phyloP scores from a whole-genome alignment of 352 stramenopile genomes.

The Phytophthora citrophthora region DNA sequence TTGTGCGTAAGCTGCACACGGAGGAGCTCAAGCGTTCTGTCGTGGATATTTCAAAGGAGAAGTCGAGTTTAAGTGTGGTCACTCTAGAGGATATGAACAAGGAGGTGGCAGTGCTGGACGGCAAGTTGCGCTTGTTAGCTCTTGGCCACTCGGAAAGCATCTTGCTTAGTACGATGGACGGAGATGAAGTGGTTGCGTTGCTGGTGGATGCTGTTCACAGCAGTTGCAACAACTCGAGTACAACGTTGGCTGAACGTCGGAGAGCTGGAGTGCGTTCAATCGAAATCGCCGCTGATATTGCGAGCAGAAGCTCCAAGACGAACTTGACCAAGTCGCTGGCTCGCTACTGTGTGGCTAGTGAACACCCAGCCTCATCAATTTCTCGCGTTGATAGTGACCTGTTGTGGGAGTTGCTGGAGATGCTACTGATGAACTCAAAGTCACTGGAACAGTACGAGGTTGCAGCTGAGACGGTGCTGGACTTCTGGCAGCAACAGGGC shows the following conservation, averaged over 20 bases:
- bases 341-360: constrained; percentile 67
- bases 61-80: constrained; percentile 52
- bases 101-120: constrained; percentile 65
- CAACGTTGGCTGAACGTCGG: constrained; percentile 51
- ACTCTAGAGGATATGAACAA: constrained; percentile 67
- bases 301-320: constrained; percentile 7
- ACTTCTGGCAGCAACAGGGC: constrained; percentile 56
- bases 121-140: constrained; percentile 62
- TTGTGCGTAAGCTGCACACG: constrained; percentile 74
- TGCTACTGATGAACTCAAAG: constrained; percentile 46
- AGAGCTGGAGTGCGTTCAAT: constrained; percentile 51
- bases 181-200: constrained; percentile 59
- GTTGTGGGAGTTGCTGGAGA: constrained; percentile 64
- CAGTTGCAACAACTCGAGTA: constrained; percentile 23
- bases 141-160: constrained; percentile 63
- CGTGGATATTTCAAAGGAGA: constrained; percentile 12
- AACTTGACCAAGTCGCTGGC: constrained; percentile 70
- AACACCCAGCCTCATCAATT: constrained; percentile 37
- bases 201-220: constrained; percentile 54
- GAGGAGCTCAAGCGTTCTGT: constrained; percentile 48
- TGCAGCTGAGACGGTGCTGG: constrained; percentile 58
- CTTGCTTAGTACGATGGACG: constrained; percentile 64
- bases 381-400: constrained; percentile 41
- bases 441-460: constrained; percentile 64
- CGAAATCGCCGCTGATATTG: constrained; percentile 65